Base-by-base conservation (phyloP, 805 yeast species). In the Metschnikowia proteae region DNA sequence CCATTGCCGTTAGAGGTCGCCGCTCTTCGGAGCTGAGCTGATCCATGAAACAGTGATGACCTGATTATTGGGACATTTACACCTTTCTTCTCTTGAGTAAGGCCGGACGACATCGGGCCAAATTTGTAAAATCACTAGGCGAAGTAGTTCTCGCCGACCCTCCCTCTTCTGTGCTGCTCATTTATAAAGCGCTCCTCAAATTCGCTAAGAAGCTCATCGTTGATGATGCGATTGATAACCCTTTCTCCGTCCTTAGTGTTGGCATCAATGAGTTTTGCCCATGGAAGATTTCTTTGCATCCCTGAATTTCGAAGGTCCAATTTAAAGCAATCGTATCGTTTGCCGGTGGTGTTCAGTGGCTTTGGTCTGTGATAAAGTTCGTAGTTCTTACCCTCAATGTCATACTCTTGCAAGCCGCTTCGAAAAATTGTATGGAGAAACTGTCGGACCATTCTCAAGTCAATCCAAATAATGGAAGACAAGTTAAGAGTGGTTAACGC, bases 1-100 rank as follows among this genome's bases (percentile, higher is more conserved):
- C 97, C 97, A 89, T 89, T 89, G 96, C 91, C 81, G 88, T 84
- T 84, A 68, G 90, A 88, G 96, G 96, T 85, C 84, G 89, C 88
- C 84, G 76, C 72, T 68, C 68, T 61, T 63, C 59, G 49, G 60
- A 58, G 66, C 76, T 77, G 69, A 75, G 84, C 79, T 59, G 86
- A 84, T 81, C 90, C 95, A 88, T 88, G 96, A 88, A 84, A 83
- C 77, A 87, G 91, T 85, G 96, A 88, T 88, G 96, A 88, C 96
- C 96, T 88, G 82, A 75, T 72, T 84, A 68, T 76, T 86, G 92
- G 82, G 66, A 86, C 88, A 86, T 74, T 58, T 52, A 6, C 41
- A 25, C 35, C 34, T 29, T 25, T 17, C n/a, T 9, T 28, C 26
- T 40, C 9, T 6, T 6, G 11, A 13, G 25, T 25, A 17, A 9